phyloP scores from a whole-genome alignment of 2,329 filamentous ascomycete species.

The Cucurbitaria berberidis region DNA sequence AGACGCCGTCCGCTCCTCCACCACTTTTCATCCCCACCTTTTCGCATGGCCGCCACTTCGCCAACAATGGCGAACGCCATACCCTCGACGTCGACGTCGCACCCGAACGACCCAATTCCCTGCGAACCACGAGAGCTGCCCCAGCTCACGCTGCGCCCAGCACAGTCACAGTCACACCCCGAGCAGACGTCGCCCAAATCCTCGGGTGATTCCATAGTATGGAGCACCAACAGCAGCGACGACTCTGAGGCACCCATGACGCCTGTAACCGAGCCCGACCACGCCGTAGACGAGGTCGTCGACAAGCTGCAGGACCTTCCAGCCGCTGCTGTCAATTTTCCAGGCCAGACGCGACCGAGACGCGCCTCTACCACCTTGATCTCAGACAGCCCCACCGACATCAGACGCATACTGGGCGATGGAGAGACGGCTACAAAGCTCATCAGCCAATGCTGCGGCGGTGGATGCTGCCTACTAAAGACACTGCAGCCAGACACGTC shows the following conservation, averaged over 20 bases:
- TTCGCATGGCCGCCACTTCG: slow-evolving; percentile 29
- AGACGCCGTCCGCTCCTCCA: slow-evolving; percentile 16
- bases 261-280: slow-evolving; percentile 52
- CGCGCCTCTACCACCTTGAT: slow-evolving; percentile 73
- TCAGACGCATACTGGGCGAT: slow-evolving; percentile 63
- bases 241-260: slow-evolving; percentile 52
- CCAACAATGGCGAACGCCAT: slow-evolving; percentile 37
- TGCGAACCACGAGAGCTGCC: slow-evolving; percentile 48
- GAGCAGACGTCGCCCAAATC: slow-evolving; percentile 49
- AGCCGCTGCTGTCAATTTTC: slow-evolving; percentile 42
- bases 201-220: slow-evolving; percentile 49
- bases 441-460: slow-evolving; percentile 68
- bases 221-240: slow-evolving; percentile 52
- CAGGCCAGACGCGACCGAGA: slow-evolving; percentile 52
- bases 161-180: slow-evolving; percentile 26
- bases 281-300: slow-evolving; percentile 50
- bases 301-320: slow-evolving; percentile 51
- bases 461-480: slow-evolving; percentile 68
- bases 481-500: slow-evolving; percentile 57
- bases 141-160: slow-evolving; percentile 34
- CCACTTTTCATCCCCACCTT: slow-evolving; percentile 14
- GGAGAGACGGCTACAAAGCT: slow-evolving; percentile 63
- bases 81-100: slow-evolving; percentile 52
- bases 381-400: slow-evolving; percentile 65
- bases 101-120: slow-evolving; percentile 56